Evolutionary conservation across 352 stramenopile genomes (phyloP).

Genomic region (Phytophthora syringae): DNA sequence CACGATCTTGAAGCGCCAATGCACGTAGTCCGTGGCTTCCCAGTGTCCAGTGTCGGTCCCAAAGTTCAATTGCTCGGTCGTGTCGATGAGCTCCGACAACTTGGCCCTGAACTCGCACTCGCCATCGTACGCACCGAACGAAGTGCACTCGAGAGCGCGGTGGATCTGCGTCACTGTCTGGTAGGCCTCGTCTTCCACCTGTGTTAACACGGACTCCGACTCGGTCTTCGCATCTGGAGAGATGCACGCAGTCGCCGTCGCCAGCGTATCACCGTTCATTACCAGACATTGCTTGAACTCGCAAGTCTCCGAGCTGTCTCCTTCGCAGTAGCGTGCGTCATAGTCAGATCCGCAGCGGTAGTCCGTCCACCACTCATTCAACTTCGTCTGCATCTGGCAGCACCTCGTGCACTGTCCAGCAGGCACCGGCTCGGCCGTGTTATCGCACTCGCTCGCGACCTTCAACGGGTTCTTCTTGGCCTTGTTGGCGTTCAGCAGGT

Average conservation of each 20-base stretch:
- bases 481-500: conserved; percentile 27
- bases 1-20: conserved; percentile 67
- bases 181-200: conserved; percentile 45
- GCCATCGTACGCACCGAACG: conserved; percentile 34
- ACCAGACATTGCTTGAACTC: conserved; percentile 63
- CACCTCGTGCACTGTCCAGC: conserved; percentile 53
- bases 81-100: conserved; percentile 49
- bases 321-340: conserved; percentile 45
- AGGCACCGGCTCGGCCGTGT: conserved; percentile 40
- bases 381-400: conserved; percentile 45
- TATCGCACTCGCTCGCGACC: conserved; percentile 11
- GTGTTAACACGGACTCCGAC: conserved; percentile 46
- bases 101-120: conserved; percentile 45
- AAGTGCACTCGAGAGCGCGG: conserved; percentile 55
- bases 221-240: conserved; percentile 27
- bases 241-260: conserved; percentile 40
- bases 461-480: conserved; percentile 50
- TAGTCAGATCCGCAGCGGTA: conserved; percentile 67
- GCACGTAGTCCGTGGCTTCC: conserved; percentile 51
- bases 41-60: neutral
- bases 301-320: conserved; percentile 40
- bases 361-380: conserved; percentile 72
- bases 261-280: conserved; percentile 57
- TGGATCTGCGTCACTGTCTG: conserved; percentile 72
- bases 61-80: conserved; percentile 31